phyloP scores from a whole-genome alignment of 2,329 filamentous ascomycete genomes.

The Penicillium sclerotigenum region DNA sequence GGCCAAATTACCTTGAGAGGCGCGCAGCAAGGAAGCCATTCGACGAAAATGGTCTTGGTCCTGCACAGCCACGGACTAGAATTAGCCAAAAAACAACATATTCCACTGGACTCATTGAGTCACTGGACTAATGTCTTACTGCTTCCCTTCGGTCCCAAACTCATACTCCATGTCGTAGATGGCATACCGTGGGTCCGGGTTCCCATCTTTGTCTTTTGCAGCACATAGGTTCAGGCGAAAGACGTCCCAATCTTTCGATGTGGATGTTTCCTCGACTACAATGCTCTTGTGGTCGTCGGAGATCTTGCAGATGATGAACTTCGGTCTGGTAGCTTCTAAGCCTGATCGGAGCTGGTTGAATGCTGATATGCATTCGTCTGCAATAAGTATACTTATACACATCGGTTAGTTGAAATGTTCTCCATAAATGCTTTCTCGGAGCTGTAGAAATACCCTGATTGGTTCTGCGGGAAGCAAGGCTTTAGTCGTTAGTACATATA shows the following conservation, averaged over 20 bases:
- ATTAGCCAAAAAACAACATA: background rate
- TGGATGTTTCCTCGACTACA: conserved; percentile 35
- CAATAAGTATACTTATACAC: background rate
- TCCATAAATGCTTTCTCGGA: background rate
- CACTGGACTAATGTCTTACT: conserved; percentile 14
- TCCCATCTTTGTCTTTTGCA: conserved; percentile 22
- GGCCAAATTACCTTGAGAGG: background rate
- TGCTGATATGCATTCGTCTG: conserved; percentile 30
- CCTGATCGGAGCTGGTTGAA: conserved; percentile 32
- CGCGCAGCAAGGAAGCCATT: background rate
- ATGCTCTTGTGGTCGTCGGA: conserved; percentile 37
- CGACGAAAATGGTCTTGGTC: background rate
- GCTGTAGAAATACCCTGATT: background rate
- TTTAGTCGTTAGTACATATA: background rate
- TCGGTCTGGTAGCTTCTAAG: conserved; percentile 41
- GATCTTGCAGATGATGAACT: conserved; percentile 48
- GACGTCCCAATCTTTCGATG: conserved; percentile 32
- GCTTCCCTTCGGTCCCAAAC: conserved; percentile 36
- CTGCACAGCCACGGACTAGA: background rate
- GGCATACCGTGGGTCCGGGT: conserved; percentile 28
- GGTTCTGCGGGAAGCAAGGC: background rate
- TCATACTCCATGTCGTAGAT: conserved; percentile 40
- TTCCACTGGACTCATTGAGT: background rate
- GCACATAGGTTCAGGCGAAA: conserved; percentile 17
- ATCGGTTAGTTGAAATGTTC: background rate